phyloP scores from a whole-genome alignment of 192 early-diverging fungal genomes.

The Entomortierella lignicola region DNA sequence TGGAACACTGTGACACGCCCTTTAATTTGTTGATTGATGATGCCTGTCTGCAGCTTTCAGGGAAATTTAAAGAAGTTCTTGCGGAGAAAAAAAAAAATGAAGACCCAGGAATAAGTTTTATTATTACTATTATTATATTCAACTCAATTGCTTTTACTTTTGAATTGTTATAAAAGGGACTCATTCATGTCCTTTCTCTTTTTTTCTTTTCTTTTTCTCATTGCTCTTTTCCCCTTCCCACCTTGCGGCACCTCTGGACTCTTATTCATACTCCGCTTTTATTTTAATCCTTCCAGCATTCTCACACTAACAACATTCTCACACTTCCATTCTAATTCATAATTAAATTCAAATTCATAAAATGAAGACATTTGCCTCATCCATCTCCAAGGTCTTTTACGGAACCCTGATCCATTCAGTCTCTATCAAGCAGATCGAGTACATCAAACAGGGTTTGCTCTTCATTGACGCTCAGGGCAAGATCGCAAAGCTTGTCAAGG shows the following conservation, averaged over 20 bases:
- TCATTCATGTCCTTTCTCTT: background rate
- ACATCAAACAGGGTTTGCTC: constrained; percentile 71
- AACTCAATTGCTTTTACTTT: no score
- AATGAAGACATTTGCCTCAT: constrained; percentile 46
- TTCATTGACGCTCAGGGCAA: constrained; percentile 74
- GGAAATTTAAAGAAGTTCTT: no score
- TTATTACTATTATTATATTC: background rate
- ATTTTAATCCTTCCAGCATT: background rate
- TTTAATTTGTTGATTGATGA: no score
- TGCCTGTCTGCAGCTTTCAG: no score
- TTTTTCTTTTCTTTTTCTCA: constrained; percentile 19
- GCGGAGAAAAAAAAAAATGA: no score
- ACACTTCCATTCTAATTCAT: background rate
- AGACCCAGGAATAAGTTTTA: background rate
- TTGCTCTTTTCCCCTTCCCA: constrained; percentile 32
- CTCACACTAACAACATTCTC: background rate
- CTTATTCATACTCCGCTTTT: background rate
- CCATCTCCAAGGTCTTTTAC: constrained; percentile 61
- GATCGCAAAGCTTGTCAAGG: constrained; percentile 71
- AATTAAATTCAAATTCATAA: constrained; percentile 3
- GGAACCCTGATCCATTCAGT: constrained; percentile 79
- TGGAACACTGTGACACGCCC: no score
- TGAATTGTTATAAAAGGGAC: constrained; percentile 31
- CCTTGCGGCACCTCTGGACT: constrained; percentile 33
- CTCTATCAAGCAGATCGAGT: constrained; percentile 70